A percentile compares a stretch with the other conserved stretches of the same genome.
Conservation (phyloP, 2,329 filamentous ascomycete genomes). For the Rhytidhysteron rufulum region DNA sequence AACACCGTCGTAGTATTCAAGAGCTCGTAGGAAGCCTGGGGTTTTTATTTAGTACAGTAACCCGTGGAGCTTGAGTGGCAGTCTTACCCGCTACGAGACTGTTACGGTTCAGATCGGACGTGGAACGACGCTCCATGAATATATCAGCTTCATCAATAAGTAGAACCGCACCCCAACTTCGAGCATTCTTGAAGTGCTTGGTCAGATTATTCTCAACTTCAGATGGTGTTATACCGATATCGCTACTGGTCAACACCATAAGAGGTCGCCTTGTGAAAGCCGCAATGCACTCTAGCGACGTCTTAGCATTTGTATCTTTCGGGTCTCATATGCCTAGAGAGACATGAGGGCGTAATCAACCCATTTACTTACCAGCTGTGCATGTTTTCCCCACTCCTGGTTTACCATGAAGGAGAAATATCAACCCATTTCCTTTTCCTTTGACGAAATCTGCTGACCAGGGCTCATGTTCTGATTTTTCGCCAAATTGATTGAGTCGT, state of each 20-base stretch:
- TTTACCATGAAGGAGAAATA: slow-evolving; percentile 19
- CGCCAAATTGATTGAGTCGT: slow-evolving; percentile 9
- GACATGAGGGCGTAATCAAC: neutral
- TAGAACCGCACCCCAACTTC: slow-evolving; percentile 9
- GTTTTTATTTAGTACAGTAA: too few species aligned
- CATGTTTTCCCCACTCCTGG: slow-evolving; percentile 22
- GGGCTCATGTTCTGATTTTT: slow-evolving; percentile 3
- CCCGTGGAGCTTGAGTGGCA: too few species aligned
- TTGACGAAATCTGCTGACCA: slow-evolving; percentile 9
- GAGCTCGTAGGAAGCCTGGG: slow-evolving; percentile 31
- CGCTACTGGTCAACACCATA: slow-evolving; percentile 12
- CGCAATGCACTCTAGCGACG: slow-evolving; percentile 16
- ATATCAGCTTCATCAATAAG: slow-evolving; percentile 35
- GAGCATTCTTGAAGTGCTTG: slow-evolving; percentile 13
- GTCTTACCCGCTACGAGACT: slow-evolving; percentile 31
- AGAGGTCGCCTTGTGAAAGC: slow-evolving; percentile 13
- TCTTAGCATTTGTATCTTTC: neutral
- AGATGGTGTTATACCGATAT: slow-evolving; percentile 14
- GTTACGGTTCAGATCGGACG: slow-evolving; percentile 25
- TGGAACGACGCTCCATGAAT: slow-evolving; percentile 31
- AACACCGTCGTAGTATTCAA: slow-evolving; percentile 40
- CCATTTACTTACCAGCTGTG: slow-evolving; percentile 12
- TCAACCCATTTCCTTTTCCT: slow-evolving; percentile 18
- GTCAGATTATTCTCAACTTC: slow-evolving; percentile 12
- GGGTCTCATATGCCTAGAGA: neutral